A percentile compares a stretch with the other conserved stretches of the same genome.
These are phyloP conservation scores for Claviceps purpurea DNA, from an alignment of 2,329 filamentous ascomycete species.

Conservation along the genomic window DNA sequence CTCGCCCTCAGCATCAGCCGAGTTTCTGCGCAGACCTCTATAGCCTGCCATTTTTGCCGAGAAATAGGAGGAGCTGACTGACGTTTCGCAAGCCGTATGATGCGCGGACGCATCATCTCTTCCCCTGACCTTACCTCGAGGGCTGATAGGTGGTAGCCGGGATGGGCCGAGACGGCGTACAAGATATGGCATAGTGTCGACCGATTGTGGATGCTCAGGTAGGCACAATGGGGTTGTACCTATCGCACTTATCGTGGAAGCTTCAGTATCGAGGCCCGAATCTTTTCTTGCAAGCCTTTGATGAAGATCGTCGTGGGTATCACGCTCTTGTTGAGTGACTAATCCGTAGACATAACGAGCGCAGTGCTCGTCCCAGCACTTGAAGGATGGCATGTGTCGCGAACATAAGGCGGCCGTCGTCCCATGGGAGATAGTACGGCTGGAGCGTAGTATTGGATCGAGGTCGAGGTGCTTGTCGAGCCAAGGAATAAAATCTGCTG, in stretches of 20 bases:
- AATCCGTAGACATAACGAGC: conserved; percentile 47
- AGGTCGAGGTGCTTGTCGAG: conserved; percentile 36
- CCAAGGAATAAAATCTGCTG: conserved; percentile 36
- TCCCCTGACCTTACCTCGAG: conserved; percentile 6
- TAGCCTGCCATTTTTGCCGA: neutral
- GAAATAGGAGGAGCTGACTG: too few species aligned
- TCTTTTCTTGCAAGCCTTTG: conserved; percentile 26
- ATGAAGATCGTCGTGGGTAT: conserved; percentile 37
- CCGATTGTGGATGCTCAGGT: neutral
- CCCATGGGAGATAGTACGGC: conserved; percentile 2
- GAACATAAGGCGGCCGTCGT: neutral
- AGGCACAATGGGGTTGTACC: conserved; percentile 1
- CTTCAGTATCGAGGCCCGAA: conserved; percentile 27
- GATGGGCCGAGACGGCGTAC: conserved; percentile 1
- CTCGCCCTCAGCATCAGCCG: conserved; percentile 34
- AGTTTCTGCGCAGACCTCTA: conserved; percentile 18
- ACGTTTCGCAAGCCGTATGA: neutral
- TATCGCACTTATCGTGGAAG: conserved; percentile 4
- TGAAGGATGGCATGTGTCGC: conserved; percentile 24
- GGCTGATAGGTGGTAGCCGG: conserved; percentile 7
- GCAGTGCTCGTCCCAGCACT: conserved; percentile 42
- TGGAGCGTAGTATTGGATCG: conserved; percentile 30
- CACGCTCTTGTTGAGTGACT: conserved; percentile 33
- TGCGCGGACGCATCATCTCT: conserved; percentile 5
- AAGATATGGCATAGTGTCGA: too few species aligned